Evolutionary conservation across 2,329 filamentous ascomycete species (phyloP).

Genomic region (Neofusicoccum parvum): DNA sequence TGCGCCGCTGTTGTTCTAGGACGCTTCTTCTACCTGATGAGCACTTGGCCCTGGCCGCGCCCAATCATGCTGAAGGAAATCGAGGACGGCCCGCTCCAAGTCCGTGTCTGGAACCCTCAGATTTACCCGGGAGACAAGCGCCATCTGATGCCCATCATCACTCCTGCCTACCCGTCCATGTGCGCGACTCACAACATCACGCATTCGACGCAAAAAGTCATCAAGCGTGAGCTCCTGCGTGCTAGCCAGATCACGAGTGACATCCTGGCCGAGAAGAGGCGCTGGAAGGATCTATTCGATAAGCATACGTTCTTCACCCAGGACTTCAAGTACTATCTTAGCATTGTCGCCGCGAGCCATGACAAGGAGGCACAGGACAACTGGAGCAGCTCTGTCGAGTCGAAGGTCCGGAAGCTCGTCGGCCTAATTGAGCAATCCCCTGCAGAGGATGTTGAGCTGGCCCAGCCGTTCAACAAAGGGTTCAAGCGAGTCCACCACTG

Average conservation of each 20-base stretch:
- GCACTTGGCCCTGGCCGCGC: slow-evolving; percentile 89
- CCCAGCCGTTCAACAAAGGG: slow-evolving; percentile 90
- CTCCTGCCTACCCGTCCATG: slow-evolving; percentile 96
- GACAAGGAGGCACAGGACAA: slow-evolving; percentile 81
- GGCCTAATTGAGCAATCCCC: slow-evolving; percentile 78
- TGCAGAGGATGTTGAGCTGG: slow-evolving; percentile 70
- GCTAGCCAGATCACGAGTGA: slow-evolving; percentile 76
- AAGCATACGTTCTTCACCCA: slow-evolving; percentile 92
- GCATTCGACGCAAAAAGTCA: slow-evolving; percentile 79
- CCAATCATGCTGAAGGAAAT: slow-evolving; percentile 90
- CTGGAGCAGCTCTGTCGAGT: slow-evolving; percentile 92
- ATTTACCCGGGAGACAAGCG: slow-evolving; percentile 78
- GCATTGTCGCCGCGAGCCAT: slow-evolving; percentile 78
- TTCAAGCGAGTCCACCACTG: slow-evolving; percentile 82
- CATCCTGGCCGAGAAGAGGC: slow-evolving; percentile 74
- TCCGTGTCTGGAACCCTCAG: slow-evolving; percentile 93
- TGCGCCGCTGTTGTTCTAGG: slow-evolving; percentile 84
- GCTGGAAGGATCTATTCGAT: slow-evolving; percentile 85
- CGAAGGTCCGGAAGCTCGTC: slow-evolving; percentile 85
- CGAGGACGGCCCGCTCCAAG: slow-evolving; percentile 77
- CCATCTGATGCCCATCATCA: slow-evolving; percentile 98
- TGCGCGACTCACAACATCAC: slow-evolving; percentile 96
- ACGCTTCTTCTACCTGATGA: slow-evolving; percentile 94
- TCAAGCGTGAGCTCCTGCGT: slow-evolving; percentile 78
- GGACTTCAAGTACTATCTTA: slow-evolving; percentile 94